These are phyloP conservation scores for Vararia minispora DNA, from an alignment of 768 basidiomycete genomes.

Conservation along the genomic window DNA sequence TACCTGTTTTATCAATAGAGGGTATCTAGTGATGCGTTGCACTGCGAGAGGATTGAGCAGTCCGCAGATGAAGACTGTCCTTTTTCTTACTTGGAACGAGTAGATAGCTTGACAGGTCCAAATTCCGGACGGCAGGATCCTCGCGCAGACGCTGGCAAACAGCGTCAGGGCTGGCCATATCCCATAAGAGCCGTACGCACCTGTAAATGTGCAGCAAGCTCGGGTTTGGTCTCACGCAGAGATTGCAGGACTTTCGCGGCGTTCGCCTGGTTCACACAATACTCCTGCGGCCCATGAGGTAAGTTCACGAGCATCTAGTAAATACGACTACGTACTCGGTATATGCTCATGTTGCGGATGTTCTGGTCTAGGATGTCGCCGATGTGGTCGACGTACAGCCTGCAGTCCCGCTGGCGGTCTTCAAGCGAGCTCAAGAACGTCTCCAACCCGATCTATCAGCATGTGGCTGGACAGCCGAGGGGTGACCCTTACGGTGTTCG, in stretches of 20 bases:
- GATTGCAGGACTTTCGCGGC: slow-evolving; percentile 72
- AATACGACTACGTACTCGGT: slow-evolving; percentile 43
- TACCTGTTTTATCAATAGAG: slow-evolving; percentile 76
- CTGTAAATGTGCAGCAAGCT: slow-evolving; percentile 55
- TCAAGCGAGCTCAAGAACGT: slow-evolving; percentile 83
- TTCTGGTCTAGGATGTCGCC: slow-evolving; percentile 75
- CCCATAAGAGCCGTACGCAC: slow-evolving; percentile 24
- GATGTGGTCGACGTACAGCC: slow-evolving; percentile 84
- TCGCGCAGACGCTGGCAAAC: slow-evolving; percentile 55
- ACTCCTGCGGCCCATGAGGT: slow-evolving; percentile 37
- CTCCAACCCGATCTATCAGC: slow-evolving; percentile 23
- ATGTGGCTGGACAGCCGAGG: not conserved
- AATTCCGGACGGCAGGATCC: slow-evolving; percentile 62
- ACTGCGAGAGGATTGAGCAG: slow-evolving; percentile 32
- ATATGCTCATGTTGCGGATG: slow-evolving; percentile 68
- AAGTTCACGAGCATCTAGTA: not conserved
- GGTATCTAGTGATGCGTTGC: slow-evolving; percentile 95
- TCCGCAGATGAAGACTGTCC: not conserved
- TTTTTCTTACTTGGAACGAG: slow-evolving; percentile 70
- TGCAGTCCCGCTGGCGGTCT: slow-evolving; percentile 80
- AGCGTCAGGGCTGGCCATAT: slow-evolving; percentile 3
- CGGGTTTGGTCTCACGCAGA: slow-evolving; percentile 54
- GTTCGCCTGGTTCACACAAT: slow-evolving; percentile 80
- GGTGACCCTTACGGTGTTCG: slow-evolving; percentile 56
- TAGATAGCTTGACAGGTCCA: slow-evolving; percentile 86